Conservation (phyloP, 1,284 basidiomycete species). For the Pseudozyma sp. region DNA sequence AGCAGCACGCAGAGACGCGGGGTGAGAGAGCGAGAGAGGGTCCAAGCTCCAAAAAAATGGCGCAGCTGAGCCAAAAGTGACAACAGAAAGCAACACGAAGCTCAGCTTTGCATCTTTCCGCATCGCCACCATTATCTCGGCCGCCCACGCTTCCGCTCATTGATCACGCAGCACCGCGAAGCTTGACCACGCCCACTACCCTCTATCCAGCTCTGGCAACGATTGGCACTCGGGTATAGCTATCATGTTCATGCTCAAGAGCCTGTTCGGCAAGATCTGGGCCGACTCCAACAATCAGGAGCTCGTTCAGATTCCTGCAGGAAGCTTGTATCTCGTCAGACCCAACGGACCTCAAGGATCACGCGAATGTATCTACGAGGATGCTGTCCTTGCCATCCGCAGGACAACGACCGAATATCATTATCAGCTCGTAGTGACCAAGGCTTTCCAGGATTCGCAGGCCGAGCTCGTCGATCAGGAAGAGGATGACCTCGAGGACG, state of each 20-base stretch:
- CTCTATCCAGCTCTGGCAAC: background rate
- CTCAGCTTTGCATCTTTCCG: conserved; percentile 11
- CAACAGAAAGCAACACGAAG: conserved; percentile 3
- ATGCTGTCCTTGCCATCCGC: conserved; percentile 93
- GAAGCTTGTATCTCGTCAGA: conserved; percentile 89
- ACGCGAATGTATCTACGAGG: conserved; percentile 98
- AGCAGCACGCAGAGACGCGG: background rate
- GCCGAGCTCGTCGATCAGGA: conserved; percentile 93
- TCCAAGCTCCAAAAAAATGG: background rate
- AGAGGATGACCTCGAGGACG: conserved; percentile 84
- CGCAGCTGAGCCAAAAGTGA: background rate
- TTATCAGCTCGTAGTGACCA: conserved; percentile 93
- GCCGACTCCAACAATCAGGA: conserved; percentile 70
- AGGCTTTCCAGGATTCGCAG: conserved; percentile 94
- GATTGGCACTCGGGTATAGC: background rate
- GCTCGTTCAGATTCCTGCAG: conserved; percentile 91
- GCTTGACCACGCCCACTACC: background rate
- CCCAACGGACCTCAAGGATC: conserved; percentile 89
- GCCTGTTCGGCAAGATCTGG: conserved; percentile 91
- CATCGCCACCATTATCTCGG: conserved; percentile 19
- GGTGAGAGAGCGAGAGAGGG: background rate
- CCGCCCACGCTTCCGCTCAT: background rate
- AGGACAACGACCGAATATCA: conserved; percentile 84
- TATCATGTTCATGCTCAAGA: conserved; percentile 83
- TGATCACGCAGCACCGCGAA: background rate